Conservation (phyloP, 176 grass and related monocot species). For the Saccharum spontaneum region DNA sequence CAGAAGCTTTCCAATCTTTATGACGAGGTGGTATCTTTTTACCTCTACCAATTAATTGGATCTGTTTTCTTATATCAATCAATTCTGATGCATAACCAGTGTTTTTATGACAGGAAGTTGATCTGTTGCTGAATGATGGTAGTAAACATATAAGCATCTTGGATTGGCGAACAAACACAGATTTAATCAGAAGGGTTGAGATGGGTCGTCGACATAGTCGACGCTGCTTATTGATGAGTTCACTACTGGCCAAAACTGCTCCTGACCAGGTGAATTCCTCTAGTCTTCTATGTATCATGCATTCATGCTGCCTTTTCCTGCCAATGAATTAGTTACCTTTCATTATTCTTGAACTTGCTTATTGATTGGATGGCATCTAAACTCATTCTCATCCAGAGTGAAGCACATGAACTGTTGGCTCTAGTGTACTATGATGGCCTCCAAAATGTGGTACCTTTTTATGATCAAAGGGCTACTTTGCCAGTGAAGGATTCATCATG, state of each 20-base stretch:
- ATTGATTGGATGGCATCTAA: slow-evolving; percentile 13
- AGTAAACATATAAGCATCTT: slow-evolving; percentile 95
- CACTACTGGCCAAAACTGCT: slow-evolving; percentile 60
- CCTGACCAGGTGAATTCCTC: slow-evolving; percentile 51
- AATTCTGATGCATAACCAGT: slow-evolving; percentile 29
- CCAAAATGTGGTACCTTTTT: slow-evolving; percentile 96
- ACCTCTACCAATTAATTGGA: slow-evolving; percentile 33
- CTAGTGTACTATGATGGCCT: slow-evolving; percentile 95
- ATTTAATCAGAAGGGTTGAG: slow-evolving; percentile 84
- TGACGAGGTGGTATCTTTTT: slow-evolving; percentile 76
- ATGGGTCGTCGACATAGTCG: slow-evolving; percentile 81
- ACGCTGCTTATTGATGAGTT: slow-evolving; percentile 81
- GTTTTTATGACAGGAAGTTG: slow-evolving; percentile 68
- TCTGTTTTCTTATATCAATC: slow-evolving; percentile 29
- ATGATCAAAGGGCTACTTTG: slow-evolving; percentile 90
- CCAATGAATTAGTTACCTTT: slow-evolving; percentile 12
- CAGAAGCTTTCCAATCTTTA: slow-evolving; percentile 92
- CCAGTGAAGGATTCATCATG: slow-evolving; percentile 86
- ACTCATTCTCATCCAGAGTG: slow-evolving; percentile 52
- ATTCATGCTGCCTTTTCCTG: slow-evolving; percentile 5
- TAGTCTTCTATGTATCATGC: background rate
- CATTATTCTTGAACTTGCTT: slow-evolving; percentile 11
- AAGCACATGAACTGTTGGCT: slow-evolving; percentile 91
- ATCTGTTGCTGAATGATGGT: slow-evolving; percentile 94
- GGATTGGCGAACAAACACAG: slow-evolving; percentile 84